phyloP scores from a whole-genome alignment of 2,329 filamentous ascomycete species.

The Fusarium sp. region DNA sequence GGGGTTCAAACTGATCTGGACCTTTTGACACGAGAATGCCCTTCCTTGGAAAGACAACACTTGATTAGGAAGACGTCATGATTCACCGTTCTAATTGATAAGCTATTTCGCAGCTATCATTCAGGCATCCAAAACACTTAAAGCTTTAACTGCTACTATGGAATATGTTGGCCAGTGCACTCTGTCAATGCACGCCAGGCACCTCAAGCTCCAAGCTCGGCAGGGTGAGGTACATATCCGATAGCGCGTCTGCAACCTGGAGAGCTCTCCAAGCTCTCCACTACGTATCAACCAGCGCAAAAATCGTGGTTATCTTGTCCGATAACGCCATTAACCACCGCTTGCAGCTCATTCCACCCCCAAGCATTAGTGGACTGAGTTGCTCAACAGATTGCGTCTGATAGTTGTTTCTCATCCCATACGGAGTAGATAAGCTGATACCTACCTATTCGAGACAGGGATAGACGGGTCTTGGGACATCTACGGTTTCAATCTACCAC shows the following conservation, averaged over 20 bases:
- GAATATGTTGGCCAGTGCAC: constrained; percentile 24
- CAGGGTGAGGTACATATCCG: constrained; percentile 30
- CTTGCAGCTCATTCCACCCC: constrained; percentile 42
- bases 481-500: constrained; percentile 14
- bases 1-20: constrained; percentile 24
- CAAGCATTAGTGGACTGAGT: constrained; percentile 1
- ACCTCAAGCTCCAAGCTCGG: constrained; percentile 26
- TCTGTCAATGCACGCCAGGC: constrained; percentile 25
- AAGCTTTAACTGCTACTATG: neutral
- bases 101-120: constrained; percentile 9
- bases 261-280: constrained; percentile 36
- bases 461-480: constrained; percentile 23
- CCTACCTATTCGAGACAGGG: constrained; percentile 16
- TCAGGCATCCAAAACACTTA: constrained; percentile 15
- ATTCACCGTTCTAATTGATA: constrained; percentile 26
- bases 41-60: constrained; percentile 39
- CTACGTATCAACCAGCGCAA: constrained; percentile 19
- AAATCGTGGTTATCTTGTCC: constrained; percentile 43
- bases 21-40: constrained; percentile 23
- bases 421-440: constrained; percentile 25
- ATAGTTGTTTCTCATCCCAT: constrained; percentile 15
- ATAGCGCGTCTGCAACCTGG: constrained; percentile 21
- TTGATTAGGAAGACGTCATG: constrained; percentile 35
- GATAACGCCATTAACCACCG: constrained; percentile 48
- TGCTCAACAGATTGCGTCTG: constrained; percentile 22